Evolutionary conservation across 331 rosid genomes (phyloP), one percentile per base, ranked within the genome.

Genomic region (Quercus tomentella): DNA sequence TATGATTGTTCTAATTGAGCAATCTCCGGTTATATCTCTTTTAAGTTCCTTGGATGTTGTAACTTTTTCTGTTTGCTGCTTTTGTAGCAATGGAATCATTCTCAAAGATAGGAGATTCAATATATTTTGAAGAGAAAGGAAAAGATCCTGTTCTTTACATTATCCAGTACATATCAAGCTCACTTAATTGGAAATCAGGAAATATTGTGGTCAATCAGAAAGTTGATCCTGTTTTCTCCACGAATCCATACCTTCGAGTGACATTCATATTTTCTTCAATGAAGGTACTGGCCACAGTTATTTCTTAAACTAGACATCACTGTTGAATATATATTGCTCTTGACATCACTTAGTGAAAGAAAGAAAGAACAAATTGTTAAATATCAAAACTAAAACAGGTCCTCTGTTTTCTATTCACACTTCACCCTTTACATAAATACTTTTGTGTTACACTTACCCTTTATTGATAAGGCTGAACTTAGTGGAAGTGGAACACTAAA

Each of bases 41-140:
- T 67, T 33, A 21, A 12, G 12, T 45, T 22, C 6, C 7, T 60
- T 37, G n/a, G 56, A 33, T 51, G 15, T 9, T 63, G 62, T 43
- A 1, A 57, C 58, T 25, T 26, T 26, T 61, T 41, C 20, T 55
- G 74, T 68, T 56, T 68, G 25, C 15, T 72, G 23, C 30, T 61
- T 70, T 73, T 68, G 58, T 68, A 94, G 97, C 93, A 66, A 79
- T 83, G 81, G 99, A 95, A 63, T 93, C 98, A 20, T 90, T 95
- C 83, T 93, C 99, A 11, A 93, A 93, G 89, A 80, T 95, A 30
- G 99, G 97, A 26, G 98, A 93, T 87, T 89, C 98, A 28, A 91
- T 95, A 72, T 95, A 95, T 79, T 95, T 95, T 80, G 98, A 95
- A 85, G 96, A 91, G 84, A 86, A 41, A 66, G 86, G 82, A 56